A percentile compares a stretch with the other conserved stretches of the same genome.
Conservation (phyloP, 495 filamentous ascomycete genomes). For the Penicillium turbatum region DNA sequence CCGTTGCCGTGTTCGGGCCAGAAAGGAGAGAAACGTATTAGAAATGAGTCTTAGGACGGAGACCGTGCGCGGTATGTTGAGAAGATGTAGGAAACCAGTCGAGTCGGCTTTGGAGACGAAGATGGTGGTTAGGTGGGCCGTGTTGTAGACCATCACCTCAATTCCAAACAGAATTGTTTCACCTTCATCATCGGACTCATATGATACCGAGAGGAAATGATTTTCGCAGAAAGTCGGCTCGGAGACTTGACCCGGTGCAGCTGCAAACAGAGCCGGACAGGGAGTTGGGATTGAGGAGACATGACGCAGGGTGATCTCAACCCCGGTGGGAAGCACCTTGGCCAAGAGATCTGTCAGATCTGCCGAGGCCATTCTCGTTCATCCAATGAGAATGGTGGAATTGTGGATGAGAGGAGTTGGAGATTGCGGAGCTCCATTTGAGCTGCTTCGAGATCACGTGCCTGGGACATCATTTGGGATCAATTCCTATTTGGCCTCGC, state of each 20-base stretch:
- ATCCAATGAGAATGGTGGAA: slow-evolving; percentile 28
- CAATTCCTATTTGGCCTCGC: too few species aligned
- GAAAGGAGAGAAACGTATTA: slow-evolving; percentile 68
- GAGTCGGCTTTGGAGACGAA: slow-evolving; percentile 98
- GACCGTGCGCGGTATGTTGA: slow-evolving; percentile 55
- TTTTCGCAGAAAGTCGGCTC: slow-evolving; percentile 80
- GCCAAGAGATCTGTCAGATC: slow-evolving; percentile 55
- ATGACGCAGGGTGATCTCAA: slow-evolving; percentile 74
- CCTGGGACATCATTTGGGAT: not conserved
- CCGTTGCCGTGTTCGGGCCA: slow-evolving; percentile 62
- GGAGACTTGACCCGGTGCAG: slow-evolving; percentile 63
- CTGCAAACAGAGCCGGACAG: slow-evolving; percentile 70
- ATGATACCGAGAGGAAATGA: slow-evolving; percentile 77
- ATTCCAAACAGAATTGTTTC: slow-evolving; percentile 63
- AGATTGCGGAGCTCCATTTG: slow-evolving; percentile 11
- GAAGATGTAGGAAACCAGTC: slow-evolving; percentile 74
- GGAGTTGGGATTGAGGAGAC: slow-evolving; percentile 77
- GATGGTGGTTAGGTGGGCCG: slow-evolving; percentile 72
- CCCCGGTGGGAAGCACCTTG: slow-evolving; percentile 63
- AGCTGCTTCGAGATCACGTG: slow-evolving; percentile 21
- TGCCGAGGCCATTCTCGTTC: slow-evolving; percentile 23
- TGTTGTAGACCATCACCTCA: slow-evolving; percentile 63
- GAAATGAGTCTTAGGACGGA: slow-evolving; percentile 71
- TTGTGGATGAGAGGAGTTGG: slow-evolving; percentile 15
- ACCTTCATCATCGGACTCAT: slow-evolving; percentile 37